Conservation (phyloP, 2,329 filamentous ascomycete genomes). For the Fusarium pseudocircinatum region DNA sequence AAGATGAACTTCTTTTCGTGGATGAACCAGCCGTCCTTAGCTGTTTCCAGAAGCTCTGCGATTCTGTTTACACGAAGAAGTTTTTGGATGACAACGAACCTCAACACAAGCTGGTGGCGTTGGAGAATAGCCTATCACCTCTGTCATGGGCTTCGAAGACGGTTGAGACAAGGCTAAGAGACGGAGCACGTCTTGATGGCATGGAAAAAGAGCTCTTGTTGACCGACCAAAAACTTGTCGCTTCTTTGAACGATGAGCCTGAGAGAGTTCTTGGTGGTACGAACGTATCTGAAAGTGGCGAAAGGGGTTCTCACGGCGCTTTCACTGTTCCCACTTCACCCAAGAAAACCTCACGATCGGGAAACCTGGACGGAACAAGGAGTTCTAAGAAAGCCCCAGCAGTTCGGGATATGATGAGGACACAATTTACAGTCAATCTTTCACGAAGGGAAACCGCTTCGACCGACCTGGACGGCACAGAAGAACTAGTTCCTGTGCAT, state of each 20-base stretch:
- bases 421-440: constrained; percentile 46
- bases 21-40: constrained; percentile 59
- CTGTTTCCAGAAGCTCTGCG: constrained; percentile 58
- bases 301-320: not conserved
- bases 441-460: constrained; percentile 45
- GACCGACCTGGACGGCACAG: constrained; percentile 42
- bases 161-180: not conserved
- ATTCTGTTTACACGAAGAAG: constrained; percentile 49
- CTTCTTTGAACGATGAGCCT: constrained; percentile 16
- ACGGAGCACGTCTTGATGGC: not conserved
- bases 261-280: constrained; percentile 1
- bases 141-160: not conserved
- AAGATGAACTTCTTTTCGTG: constrained; percentile 76
- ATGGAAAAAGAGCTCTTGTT: not conserved
- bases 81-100: not conserved
- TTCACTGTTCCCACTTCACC: not conserved
- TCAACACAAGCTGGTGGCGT: not conserved
- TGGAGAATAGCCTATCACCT: not conserved
- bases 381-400: not conserved
- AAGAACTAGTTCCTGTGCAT: constrained; percentile 39
- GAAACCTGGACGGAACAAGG: not conserved
- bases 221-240: constrained; percentile 16
- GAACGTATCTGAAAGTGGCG: not conserved
- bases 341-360: not conserved
- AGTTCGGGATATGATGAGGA: constrained; percentile 42